Base-by-base conservation (phyloP, 176 grass and related monocot species). In the Aegilops umbellulata region DNA sequence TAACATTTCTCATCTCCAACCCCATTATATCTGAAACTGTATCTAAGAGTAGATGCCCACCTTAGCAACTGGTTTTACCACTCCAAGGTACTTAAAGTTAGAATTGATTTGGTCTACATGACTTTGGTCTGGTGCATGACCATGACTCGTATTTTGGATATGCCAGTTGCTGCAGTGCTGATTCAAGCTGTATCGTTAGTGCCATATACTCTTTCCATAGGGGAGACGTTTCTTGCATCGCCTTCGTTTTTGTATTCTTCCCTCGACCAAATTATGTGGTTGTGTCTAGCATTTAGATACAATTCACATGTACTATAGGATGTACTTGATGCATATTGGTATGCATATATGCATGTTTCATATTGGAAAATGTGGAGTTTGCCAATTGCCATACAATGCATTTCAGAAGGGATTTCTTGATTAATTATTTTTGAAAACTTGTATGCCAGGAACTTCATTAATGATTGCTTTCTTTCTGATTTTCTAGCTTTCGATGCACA, bases 401-500 rank as follows among this genome's bases (percentile, higher is more conserved):
- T 9, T 83, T 73, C 16, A 35, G 11, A 86, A 73, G 51, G 53
- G 65, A 74, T 69, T 81, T 46, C 20, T 65, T 24, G 29, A 36
- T 26, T 22, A 53, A 1, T 61, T 77, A 32, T 62, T 77, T 22
- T 7, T 22, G 57, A 36, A 55, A 78, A 64, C 19, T 57, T 22
- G 34, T 61, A 36, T 3, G 9, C 5, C 26, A n/a, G 2, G 39
- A 65, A 30, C 38, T 65, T 77, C 9, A 13, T 78, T n/a, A 79
- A 14, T 82, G 65, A 86, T 79, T 57, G 46, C 61, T 75, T 80
- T 85, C 19, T 74, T 88, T 4, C 16, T 84, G 47, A 62, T 84
- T 78, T 84, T 19, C 82, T 87, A 99, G 97, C 84, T 96, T 83
- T 94, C 90, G 55, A 99, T 96, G 97, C 82, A 99, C 82, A 94